A percentile compares a stretch with the other conserved stretches of the same genome.
These are phyloP conservation scores for Tagetes erecta DNA, from an alignment of 129 eudicot species.

Conservation along the genomic window DNA sequence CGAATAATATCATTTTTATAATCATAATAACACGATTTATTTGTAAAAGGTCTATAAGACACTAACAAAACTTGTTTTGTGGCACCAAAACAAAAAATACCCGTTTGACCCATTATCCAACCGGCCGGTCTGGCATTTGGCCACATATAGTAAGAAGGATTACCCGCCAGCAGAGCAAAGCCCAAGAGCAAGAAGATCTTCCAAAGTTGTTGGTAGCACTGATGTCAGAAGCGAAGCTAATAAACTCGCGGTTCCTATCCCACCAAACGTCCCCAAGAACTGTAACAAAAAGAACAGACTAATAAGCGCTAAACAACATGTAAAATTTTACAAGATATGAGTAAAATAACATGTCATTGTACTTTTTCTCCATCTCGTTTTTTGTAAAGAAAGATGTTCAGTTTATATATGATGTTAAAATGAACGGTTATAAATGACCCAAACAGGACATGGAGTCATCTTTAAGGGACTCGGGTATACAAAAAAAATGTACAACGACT, in stretches of 20 bases:
- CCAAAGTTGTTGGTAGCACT: constrained; percentile 80
- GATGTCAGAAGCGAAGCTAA: constrained; percentile 95
- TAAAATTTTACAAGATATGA: constrained; percentile 2
- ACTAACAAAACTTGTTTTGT: background rate
- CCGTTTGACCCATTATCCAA: background rate
- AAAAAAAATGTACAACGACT: background rate
- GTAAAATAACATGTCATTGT: too few species aligned
- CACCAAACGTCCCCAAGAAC: constrained; percentile 94
- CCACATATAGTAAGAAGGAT: constrained; percentile 5
- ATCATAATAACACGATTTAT: background rate
- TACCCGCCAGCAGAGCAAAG: constrained; percentile 99
- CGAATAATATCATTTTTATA: background rate
- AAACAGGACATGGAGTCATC: background rate
- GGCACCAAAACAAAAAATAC: background rate
- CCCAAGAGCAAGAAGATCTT: constrained; percentile 98
- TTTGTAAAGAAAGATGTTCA: background rate
- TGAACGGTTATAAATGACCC: background rate
- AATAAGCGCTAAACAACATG: constrained; percentile 13
- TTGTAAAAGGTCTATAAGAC: background rate
- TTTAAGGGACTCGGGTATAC: background rate
- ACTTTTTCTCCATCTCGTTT: background rate
- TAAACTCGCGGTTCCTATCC: constrained; percentile 88
- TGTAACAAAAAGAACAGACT: constrained; percentile 33
- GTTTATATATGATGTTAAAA: background rate
- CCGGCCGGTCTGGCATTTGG: background rate